A percentile compares a stretch with the other conserved stretches of the same genome.
These are phyloP conservation scores for Mycena venus DNA, from an alignment of 768 basidiomycete genomes.

Conservation along the genomic window DNA sequence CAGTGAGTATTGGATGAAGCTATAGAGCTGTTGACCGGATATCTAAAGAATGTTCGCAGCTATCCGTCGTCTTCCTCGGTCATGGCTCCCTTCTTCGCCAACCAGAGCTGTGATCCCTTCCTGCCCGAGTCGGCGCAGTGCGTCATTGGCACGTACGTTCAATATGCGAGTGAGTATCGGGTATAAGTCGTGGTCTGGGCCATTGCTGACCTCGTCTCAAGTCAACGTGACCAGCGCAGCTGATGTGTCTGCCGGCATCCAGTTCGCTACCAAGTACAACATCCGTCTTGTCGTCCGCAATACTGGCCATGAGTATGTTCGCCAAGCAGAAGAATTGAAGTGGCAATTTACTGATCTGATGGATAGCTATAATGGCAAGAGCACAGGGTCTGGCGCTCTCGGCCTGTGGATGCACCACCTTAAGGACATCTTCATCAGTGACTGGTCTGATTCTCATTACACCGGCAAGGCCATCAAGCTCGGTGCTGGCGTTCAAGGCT, in stretches of 20 bases:
- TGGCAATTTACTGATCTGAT: constrained; percentile 10
- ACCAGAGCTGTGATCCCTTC: constrained; percentile 24
- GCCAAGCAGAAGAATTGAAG: neutral
- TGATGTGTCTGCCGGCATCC: constrained; percentile 7
- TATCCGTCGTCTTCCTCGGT: constrained; percentile 18
- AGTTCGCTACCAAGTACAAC: constrained; percentile 12
- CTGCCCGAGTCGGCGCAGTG: neutral
- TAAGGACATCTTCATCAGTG: neutral
- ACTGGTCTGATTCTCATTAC: constrained; percentile 5
- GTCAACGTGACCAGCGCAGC: constrained; percentile 8
- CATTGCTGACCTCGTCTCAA: constrained; percentile 8
- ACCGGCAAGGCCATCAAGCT: constrained; percentile 16
- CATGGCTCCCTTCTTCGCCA: constrained; percentile 14
- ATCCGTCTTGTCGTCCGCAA: constrained; percentile 21
- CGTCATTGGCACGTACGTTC: constrained; percentile 13
- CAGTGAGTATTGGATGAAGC: constrained; percentile 17
- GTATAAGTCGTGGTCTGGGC: constrained; percentile 13
- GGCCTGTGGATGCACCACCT: constrained; percentile 19
- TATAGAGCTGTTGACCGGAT: constrained; percentile 12
- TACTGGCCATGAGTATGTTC: constrained; percentile 26
- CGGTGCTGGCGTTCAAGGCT: constrained; percentile 18
- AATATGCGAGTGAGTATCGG: constrained; percentile 14
- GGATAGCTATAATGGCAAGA: constrained; percentile 13
- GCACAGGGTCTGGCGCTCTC: constrained; percentile 16
- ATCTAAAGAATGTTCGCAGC: constrained; percentile 9